A percentile compares a stretch with the other conserved stretches of the same genome.
Conservation (phyloP, 1,284 basidiomycete genomes). For the Rhodotorula sp. region DNA sequence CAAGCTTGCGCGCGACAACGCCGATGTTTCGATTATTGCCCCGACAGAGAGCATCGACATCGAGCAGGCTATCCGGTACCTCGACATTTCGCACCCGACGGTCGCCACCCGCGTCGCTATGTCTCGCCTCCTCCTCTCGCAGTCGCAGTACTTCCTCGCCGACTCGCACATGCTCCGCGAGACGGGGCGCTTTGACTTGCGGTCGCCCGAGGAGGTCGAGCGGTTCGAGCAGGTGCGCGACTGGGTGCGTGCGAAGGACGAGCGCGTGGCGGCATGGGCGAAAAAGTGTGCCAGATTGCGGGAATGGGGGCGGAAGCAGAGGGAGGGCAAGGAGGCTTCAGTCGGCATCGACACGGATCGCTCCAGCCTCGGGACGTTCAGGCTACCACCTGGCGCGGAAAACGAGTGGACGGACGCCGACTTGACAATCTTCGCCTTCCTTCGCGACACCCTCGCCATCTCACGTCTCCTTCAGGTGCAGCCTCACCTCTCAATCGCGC, state of each 20-base stretch:
- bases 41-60: conserved; percentile 23
- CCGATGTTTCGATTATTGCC: conserved; percentile 23
- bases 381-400: not conserved
- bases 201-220: conserved; percentile 63
- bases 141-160: conserved; percentile 64
- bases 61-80: conserved; percentile 43
- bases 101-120: conserved; percentile 56
- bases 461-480: conserved; percentile 63
- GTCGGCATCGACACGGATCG: not conserved
- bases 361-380: conserved; percentile 33
- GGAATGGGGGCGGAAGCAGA: conserved; percentile 1
- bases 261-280: conserved; percentile 59
- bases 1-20: conserved; percentile 40
- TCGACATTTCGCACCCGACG: conserved; percentile 47
- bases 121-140: conserved; percentile 71
- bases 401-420: conserved; percentile 61
- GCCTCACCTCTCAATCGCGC: conserved; percentile 60
- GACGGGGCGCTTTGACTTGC: conserved; percentile 65
- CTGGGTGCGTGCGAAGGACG: conserved; percentile 55
- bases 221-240: conserved; percentile 59
- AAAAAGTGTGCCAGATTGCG: conserved; percentile 57
- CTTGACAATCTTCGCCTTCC: conserved; percentile 63
- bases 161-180: conserved; percentile 60
- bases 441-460: conserved; percentile 62
- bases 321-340: not conserved